Evolutionary conservation across 139 green algal genomes (phyloP).

Genomic region (Chlorella sp.): DNA sequence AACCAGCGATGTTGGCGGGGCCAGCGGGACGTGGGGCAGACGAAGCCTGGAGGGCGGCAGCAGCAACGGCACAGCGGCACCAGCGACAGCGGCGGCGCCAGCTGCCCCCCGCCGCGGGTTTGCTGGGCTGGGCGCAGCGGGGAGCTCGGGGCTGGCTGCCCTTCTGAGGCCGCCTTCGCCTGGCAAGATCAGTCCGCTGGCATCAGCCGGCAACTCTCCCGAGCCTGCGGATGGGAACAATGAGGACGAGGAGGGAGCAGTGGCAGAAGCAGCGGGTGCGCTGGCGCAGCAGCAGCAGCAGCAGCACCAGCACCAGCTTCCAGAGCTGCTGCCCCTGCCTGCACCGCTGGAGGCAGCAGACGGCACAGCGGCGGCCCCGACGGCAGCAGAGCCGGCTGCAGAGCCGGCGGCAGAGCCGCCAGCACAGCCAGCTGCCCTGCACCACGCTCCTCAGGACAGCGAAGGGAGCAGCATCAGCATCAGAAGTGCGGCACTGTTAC

Average conservation of each 20-base stretch:
- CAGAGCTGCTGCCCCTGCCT: not conserved
- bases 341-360: not conserved
- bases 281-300: not conserved
- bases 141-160: not conserved
- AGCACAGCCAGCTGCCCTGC: not conserved
- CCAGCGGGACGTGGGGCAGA: not conserved
- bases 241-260: not conserved
- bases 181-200: slow-evolving; percentile 10
- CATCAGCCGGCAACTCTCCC: not conserved
- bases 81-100: too few relatives aligned
- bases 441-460: not conserved
- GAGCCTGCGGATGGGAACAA: not conserved
- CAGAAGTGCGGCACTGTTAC: too few relatives aligned
- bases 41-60: not conserved
- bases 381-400: not conserved
- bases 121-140: not conserved
- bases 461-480: not conserved
- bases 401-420: not conserved
- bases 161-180: slow-evolving; percentile 1
- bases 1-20: not conserved
- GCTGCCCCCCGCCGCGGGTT: not conserved
- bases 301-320: not conserved
- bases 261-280: not conserved
- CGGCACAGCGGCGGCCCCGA: not conserved
- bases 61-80: not conserved